Base-by-base conservation (phyloP, 148 eudicot genomes). In the Pharnaceum exiguum region DNA sequence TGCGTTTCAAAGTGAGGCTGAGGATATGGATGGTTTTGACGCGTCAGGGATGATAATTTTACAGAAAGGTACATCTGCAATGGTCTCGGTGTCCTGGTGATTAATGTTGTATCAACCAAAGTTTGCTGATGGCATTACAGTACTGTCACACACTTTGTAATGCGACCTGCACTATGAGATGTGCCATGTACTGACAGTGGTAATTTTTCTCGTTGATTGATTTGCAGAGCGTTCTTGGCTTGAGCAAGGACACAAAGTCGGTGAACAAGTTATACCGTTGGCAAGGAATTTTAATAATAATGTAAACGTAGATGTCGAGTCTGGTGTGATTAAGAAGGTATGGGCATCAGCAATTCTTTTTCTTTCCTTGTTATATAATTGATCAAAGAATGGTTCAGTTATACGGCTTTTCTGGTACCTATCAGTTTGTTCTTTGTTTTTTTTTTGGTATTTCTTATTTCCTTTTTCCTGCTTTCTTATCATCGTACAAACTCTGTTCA, bases 1-100 rank as follows among this genome's bases (percentile, higher is more conserved):
- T 59, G 78, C 51, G 37, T 70, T 86, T 46, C 77, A 74, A 51
- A 75, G 71, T 26, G 93, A 87, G 65, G 82, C 83, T 39, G 95
- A 87, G 46, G 81, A 84, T 73, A 48, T 75, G 71, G 93, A 87
- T 73, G 97, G 97, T 52, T 84, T 84, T 68, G 93, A 90, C 73
- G 84, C 97, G 71, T 82, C 97, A 48, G 97, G 97, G 51, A 68
- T 90, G 71, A 81, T 90, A 17, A 84, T 90, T 52, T 74, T 90
- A 65, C 89, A 84, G 68, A 90, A 80, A 78, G 97, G 97, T 82
- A 63, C 43, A 57, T 16, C n/a, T 57, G 6, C 10, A 29, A 24
- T 1, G 42, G 28, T 48, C 62, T 58, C 28, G 2, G 40, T 13
- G n/a, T 40, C 33, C 13, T 7, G 23, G 5, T 4, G 9, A 9